Evolutionary conservation across 306 rosid genomes (phyloP).

Genomic region (Cucurbita argyrosperma): DNA sequence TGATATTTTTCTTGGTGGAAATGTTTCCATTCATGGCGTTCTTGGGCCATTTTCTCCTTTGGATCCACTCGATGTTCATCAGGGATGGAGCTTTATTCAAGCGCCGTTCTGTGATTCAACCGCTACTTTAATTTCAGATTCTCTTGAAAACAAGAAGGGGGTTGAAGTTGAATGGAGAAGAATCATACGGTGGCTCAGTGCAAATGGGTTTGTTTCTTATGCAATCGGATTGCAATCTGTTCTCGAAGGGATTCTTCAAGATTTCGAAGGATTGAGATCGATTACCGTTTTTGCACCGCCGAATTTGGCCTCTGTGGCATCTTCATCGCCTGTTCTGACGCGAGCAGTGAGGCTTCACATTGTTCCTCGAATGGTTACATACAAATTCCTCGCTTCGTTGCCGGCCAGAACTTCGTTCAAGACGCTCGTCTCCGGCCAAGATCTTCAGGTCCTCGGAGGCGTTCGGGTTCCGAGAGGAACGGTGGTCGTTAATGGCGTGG

Average conservation of each 20-base stretch:
- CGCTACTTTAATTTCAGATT: conserved; percentile 3
- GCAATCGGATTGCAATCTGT: conserved; percentile 36
- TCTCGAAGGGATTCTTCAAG: conserved; percentile 40
- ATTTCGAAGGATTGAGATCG: conserved; percentile 13
- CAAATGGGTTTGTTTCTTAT: conserved; percentile 35
- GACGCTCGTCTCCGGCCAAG: conserved; percentile 28
- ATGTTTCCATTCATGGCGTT: conserved; percentile 53
- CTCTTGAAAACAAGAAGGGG: conserved; percentile 7
- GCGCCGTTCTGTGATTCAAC: conserved; percentile 20
- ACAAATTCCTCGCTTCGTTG: conserved; percentile 23
- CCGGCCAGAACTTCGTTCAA: conserved; percentile 27
- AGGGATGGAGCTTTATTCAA: conserved; percentile 21
- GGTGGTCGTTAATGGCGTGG: conserved; percentile 34
- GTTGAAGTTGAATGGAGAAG: conserved; percentile 34
- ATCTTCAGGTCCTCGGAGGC: conserved; percentile 32
- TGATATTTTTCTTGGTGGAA: conserved; percentile 27
- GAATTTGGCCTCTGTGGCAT: conserved; percentile 20
- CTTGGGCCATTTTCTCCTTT: conserved; percentile 35
- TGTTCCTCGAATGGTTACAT: conserved; percentile 37
- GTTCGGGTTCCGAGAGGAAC: conserved; percentile 11
- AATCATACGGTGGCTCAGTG: conserved; percentile 32
- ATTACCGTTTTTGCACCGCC: conserved; percentile 62
- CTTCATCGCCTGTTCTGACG: conserved; percentile 24
- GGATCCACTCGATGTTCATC: conserved; percentile 14
- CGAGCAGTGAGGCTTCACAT: conserved; percentile 56